Evolutionary conservation across 345 rosid genomes (phyloP), one percentile per base, ranked within the genome.

Genomic region (Mangifera indica): DNA sequence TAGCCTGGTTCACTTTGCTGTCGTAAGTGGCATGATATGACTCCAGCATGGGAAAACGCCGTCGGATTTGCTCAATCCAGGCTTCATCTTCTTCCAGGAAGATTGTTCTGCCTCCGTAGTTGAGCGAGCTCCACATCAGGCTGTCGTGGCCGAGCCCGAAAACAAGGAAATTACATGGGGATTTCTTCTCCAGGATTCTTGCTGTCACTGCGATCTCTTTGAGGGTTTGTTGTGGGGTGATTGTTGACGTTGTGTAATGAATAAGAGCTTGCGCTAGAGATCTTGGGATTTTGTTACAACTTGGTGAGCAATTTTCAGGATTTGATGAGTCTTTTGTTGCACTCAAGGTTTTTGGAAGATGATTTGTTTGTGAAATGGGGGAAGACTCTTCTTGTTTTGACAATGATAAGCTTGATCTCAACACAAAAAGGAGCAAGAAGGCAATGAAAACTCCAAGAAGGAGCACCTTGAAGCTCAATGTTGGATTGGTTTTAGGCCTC

Each of bases 121-220:
- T 95, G 21, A 92, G 93, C 3, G 96, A 74, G 72, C 83, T 79
- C 99, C 98, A 95, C 99, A 92, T 88, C 18, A 95, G 86, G 67
- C 98, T 92, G 67, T 92, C 98, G 26, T 88, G 97, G 32, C 99
- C 96, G 9, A 95, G 78, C 17, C 99, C 98, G 42, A 95, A 95
- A 63, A 92, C 96, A 75, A 95, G 79, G 84, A 92, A 95, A 72
- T 95, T 92, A 81, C 98, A 92, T 0, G 99, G 98, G 1, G 98
- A 84, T 58, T 87, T 92, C 72, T 77, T 84, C 44, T 80, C 88
- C 11, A 95, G 77, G 11, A 89, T 80, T 53, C 77, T 74, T 44
- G 90, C 86, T 1, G 86, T 80, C 46, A 92, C 89, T 0, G 83
- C 77, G 66, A 95, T 91, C 70, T 95, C 98, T 26, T 84, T 87